Conservation (phyloP, 2,329 filamentous ascomycete species). For the Emmonsiellopsis sp. region DNA sequence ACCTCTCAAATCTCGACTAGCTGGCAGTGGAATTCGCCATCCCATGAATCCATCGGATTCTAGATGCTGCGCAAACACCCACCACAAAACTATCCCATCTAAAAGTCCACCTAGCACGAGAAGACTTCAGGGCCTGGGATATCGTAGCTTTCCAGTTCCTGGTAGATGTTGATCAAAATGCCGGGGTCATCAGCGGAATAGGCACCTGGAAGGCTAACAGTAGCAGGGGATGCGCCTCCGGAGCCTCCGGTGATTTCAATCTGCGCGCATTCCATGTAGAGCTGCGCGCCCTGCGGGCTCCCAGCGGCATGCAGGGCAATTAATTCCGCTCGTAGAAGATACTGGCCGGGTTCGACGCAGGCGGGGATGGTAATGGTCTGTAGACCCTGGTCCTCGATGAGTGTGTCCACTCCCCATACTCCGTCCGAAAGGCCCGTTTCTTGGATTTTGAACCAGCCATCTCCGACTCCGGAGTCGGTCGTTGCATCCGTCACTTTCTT, state of each 20-base stretch:
- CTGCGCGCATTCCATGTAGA: constrained; percentile 19
- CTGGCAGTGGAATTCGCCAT: too few relatives aligned
- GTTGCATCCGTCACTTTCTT: constrained; percentile 44
- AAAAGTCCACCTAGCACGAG: neutral
- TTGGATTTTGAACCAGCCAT: constrained; percentile 31
- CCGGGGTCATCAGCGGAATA: constrained; percentile 13
- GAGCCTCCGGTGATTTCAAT: constrained; percentile 21
- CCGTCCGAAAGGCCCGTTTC: constrained; percentile 24
- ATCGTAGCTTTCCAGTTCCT: neutral
- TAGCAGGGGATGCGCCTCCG: constrained; percentile 12
- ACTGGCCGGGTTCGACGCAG: constrained; percentile 16
- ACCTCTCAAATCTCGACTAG: too few relatives aligned
- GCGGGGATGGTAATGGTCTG: constrained; percentile 19
- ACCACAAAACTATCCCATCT: neutral
- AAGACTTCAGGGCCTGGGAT: neutral
- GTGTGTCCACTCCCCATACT: constrained; percentile 9
- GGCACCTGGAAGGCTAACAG: constrained; percentile 18
- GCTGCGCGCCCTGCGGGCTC: constrained; percentile 12
- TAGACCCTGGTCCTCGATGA: constrained; percentile 8
- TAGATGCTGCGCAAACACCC: too few relatives aligned
- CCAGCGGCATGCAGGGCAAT: constrained; percentile 15
- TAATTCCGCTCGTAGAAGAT: constrained; percentile 17
- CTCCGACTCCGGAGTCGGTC: constrained; percentile 8
- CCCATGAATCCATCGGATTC: too few relatives aligned
- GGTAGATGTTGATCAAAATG: constrained; percentile 11